phyloP scores from a whole-genome alignment of 2,329 filamentous ascomycete species.

The Aspergillus fumigatiaffinis region DNA sequence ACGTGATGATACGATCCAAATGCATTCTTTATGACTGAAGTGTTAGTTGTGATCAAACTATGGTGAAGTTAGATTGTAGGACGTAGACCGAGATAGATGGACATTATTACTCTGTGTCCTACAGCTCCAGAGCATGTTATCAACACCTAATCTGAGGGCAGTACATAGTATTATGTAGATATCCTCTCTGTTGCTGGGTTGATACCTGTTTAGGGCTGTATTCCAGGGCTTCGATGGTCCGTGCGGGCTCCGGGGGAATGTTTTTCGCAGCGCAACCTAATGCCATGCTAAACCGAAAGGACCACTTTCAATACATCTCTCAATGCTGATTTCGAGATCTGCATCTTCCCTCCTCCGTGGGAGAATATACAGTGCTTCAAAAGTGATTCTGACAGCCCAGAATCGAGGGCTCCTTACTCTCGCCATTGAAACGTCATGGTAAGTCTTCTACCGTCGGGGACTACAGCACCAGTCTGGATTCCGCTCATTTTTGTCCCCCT shows the following conservation, averaged over 20 bases:
- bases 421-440: slow-evolving; percentile 48
- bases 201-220: slow-evolving; percentile 16
- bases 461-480: not conserved
- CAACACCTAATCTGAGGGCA: not conserved
- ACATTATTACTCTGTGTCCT: not conserved
- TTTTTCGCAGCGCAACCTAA: slow-evolving; percentile 11
- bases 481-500: slow-evolving; percentile 1
- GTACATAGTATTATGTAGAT: not conserved
- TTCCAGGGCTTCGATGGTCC: slow-evolving; percentile 26
- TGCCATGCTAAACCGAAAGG: not conserved
- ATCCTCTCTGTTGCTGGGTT: not conserved
- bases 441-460: slow-evolving; percentile 3
- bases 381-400: not conserved
- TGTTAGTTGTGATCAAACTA: slow-evolving; percentile 7
- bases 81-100: not conserved
- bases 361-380: slow-evolving; percentile 8
- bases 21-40: slow-evolving; percentile 4
- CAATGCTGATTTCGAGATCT: slow-evolving; percentile 25
- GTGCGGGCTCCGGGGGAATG: slow-evolving; percentile 23
- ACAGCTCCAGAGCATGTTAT: not conserved
- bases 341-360: slow-evolving; percentile 18
- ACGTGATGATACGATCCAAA: slow-evolving; percentile 19
- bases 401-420: slow-evolving; percentile 40
- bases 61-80: not conserved
- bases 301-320: slow-evolving; percentile 3